Conservation (phyloP, 2,329 filamentous ascomycete species). For the Colletotrichum sansevieriae region DNA sequence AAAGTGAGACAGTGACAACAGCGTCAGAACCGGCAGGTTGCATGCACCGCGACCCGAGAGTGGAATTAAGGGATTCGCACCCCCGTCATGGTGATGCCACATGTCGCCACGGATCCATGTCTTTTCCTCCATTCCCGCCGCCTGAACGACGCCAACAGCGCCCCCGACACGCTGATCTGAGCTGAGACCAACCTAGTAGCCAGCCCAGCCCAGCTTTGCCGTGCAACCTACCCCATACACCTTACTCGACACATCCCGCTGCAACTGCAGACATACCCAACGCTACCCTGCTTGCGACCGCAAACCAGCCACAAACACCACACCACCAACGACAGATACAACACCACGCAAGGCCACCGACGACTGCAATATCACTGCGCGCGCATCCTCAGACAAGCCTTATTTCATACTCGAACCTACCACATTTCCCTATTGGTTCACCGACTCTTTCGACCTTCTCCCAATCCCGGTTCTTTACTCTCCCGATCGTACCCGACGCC, state of each 20-base stretch:
- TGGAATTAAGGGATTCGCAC: slow-evolving; percentile 32
- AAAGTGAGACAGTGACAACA: slow-evolving; percentile 2
- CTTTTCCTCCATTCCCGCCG: slow-evolving; percentile 5
- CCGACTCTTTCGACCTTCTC: neutral
- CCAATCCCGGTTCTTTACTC: neutral
- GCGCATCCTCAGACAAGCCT: neutral
- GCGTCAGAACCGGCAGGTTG: slow-evolving; percentile 14
- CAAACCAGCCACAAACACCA: slow-evolving; percentile 29
- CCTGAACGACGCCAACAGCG: neutral
- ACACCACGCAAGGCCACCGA: slow-evolving; percentile 2
- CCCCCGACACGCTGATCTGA: slow-evolving; percentile 16
- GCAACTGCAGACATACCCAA: slow-evolving; percentile 31
- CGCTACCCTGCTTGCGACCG: slow-evolving; percentile 23
- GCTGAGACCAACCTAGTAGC: slow-evolving; percentile 5
- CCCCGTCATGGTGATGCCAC: slow-evolving; percentile 42
- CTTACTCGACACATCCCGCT: neutral
- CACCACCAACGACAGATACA: slow-evolving; percentile 20
- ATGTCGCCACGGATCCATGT: slow-evolving; percentile 37
- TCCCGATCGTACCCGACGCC: slow-evolving; percentile 9
- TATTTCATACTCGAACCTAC: neutral
- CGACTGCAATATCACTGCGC: neutral
- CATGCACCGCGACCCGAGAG: slow-evolving; percentile 30
- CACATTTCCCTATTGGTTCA: neutral
- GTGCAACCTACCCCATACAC: too few relatives aligned
- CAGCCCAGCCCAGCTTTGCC: neutral